These are phyloP conservation scores for Ceratocystiopsis brevicomis DNA, from an alignment of 2,329 filamentous ascomycete species.

Conservation along the genomic window DNA sequence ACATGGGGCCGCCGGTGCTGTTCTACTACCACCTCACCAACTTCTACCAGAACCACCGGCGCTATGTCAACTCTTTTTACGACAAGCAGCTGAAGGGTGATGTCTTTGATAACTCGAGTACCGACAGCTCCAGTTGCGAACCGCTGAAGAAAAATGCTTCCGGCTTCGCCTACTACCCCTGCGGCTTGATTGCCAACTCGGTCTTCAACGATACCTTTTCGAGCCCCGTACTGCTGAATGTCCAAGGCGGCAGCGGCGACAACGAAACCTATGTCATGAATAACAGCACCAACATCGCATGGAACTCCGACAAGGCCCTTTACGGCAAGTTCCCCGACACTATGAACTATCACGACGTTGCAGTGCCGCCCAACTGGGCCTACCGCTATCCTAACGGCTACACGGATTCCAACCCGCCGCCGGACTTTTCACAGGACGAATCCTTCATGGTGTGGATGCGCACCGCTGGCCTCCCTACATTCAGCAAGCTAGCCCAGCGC, in stretches of 20 bases:
- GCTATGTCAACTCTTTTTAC: slow-evolving; percentile 84
- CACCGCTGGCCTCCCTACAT: slow-evolving; percentile 79
- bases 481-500: slow-evolving; percentile 79
- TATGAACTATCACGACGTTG: slow-evolving; percentile 45
- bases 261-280: slow-evolving; percentile 54
- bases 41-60: slow-evolving; percentile 96
- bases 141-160: slow-evolving; percentile 40
- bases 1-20: slow-evolving; percentile 63
- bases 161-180: slow-evolving; percentile 73
- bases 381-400: slow-evolving; percentile 53
- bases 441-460: slow-evolving; percentile 98
- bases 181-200: slow-evolving; percentile 90
- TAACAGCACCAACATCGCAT: slow-evolving; percentile 58
- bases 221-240: slow-evolving; percentile 42
- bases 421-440: slow-evolving; percentile 56
- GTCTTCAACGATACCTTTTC: slow-evolving; percentile 86
- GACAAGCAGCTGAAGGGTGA: slow-evolving; percentile 62
- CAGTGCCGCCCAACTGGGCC: slow-evolving; percentile 76
- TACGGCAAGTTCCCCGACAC: slow-evolving; percentile 43
- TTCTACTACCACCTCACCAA: slow-evolving; percentile 94
- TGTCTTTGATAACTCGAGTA: slow-evolving; percentile 36
- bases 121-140: slow-evolving; percentile 53
- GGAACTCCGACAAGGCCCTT: slow-evolving; percentile 63
- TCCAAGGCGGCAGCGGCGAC: slow-evolving; percentile 17
- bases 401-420: slow-evolving; percentile 42